Percentiles rank a stretch among this genome's conserved stretches.
Evolutionary conservation across 306 rosid species (phyloP).

Genomic region (Pueraria montana): DNA sequence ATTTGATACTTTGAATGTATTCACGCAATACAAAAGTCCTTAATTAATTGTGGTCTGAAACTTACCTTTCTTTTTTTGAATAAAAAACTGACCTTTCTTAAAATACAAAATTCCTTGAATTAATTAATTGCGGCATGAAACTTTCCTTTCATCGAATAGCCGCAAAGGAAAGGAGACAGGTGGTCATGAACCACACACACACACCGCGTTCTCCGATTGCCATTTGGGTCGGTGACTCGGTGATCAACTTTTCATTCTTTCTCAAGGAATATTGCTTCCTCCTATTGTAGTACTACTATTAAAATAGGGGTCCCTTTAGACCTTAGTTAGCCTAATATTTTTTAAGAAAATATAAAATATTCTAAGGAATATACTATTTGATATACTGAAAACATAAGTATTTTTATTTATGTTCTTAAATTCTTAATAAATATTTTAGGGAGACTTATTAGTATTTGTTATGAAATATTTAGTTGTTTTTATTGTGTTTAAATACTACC

Average conservation of each 20-base stretch:
- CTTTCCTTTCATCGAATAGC: neutral
- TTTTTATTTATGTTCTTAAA: neutral
- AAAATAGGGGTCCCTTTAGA: neutral
- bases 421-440: neutral
- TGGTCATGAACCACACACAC: slow-evolving; percentile 40
- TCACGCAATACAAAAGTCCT: too few species aligned
- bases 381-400: neutral
- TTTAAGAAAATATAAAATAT: neutral
- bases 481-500: neutral
- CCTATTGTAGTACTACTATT: too few species aligned
- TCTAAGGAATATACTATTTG: neutral
- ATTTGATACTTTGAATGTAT: too few species aligned
- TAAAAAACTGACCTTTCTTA: neutral
- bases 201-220: slow-evolving; percentile 43
- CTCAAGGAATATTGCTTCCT: slow-evolving; percentile 3
- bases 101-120: neutral
- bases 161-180: slow-evolving; percentile 13
- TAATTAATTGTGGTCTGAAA: neutral
- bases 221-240: slow-evolving; percentile 54
- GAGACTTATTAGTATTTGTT: neutral
- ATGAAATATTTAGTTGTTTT: neutral
- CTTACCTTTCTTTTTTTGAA: too few species aligned
- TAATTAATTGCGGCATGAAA: neutral
- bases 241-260: slow-evolving; percentile 40
- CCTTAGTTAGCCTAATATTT: neutral